Evolutionary conservation across 768 basidiomycete genomes (phyloP).

Genomic region (Rhodocollybia butyracea): DNA sequence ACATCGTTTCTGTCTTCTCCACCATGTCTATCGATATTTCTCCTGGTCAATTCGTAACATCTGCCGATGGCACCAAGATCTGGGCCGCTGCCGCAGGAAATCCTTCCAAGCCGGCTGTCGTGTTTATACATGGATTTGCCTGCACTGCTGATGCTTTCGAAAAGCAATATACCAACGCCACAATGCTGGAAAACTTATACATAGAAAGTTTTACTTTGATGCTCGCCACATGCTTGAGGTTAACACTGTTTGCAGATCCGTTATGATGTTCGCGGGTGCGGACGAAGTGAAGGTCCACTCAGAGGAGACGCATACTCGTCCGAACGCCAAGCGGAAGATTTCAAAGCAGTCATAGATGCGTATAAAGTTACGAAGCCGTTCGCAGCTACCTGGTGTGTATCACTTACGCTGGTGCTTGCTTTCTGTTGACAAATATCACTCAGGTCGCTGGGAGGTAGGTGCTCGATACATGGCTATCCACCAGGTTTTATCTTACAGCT

Average conservation of each 20-base stretch:
- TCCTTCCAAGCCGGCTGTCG: conserved; percentile 17
- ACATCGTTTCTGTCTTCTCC: background rate
- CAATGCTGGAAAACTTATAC: conserved; percentile 8
- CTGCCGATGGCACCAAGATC: conserved; percentile 17
- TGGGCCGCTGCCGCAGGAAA: conserved; percentile 18
- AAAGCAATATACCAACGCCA: conserved; percentile 7
- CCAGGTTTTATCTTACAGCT: background rate
- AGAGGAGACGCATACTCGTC: conserved; percentile 12
- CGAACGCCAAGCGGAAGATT: conserved; percentile 15
- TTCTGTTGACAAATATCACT: background rate
- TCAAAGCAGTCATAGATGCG: conserved; percentile 11
- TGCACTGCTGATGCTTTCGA: conserved; percentile 13
- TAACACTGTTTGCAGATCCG: conserved; percentile 12
- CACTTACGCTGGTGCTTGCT: background rate
- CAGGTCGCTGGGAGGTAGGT: conserved; percentile 2
- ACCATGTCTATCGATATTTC: conserved; percentile 3
- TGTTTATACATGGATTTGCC: conserved; percentile 16
- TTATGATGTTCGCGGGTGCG: conserved; percentile 21
- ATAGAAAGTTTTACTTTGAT: conserved; percentile 8
- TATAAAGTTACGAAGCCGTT: conserved; percentile 15
- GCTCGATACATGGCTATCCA: background rate
- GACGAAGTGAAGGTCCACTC: conserved; percentile 13
- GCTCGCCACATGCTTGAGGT: background rate
- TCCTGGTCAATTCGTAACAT: conserved; percentile 5
- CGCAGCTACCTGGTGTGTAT: conserved; percentile 16